Percentiles rank a stretch among this genome's conserved stretches.
Evolutionary conservation across 495 filamentous ascomycete genomes (phyloP).

Genomic region (Podospora tetraspora): DNA sequence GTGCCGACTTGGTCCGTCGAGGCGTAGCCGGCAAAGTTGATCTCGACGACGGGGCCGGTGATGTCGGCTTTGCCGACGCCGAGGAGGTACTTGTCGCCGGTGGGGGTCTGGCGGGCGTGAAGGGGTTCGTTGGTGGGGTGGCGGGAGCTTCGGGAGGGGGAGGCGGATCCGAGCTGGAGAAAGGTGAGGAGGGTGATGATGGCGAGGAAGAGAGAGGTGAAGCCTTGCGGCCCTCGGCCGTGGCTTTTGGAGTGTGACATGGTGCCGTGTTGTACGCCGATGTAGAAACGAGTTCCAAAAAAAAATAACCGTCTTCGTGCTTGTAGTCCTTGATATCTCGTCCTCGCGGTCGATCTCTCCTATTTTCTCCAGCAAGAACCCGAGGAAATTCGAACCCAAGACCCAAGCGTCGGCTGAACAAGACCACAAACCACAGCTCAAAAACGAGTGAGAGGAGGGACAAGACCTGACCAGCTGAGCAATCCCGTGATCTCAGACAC

Average conservation of each 20-base stretch:
- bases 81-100: slow-evolving; percentile 12
- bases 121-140: background rate
- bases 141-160: background rate
- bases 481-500: background rate
- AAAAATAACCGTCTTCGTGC: background rate
- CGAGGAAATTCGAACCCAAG: background rate
- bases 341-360: background rate
- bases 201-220: background rate
- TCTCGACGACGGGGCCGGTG: slow-evolving; percentile 90
- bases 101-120: background rate
- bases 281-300: too few species aligned
- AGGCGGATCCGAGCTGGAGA: background rate
- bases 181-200: background rate
- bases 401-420: background rate
- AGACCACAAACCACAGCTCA: background rate
- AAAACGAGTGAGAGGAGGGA: background rate
- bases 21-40: slow-evolving; percentile 92
- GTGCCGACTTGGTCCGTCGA: slow-evolving; percentile 78
- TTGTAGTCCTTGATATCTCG: background rate
- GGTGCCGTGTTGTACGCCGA: background rate
- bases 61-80: slow-evolving; percentile 94
- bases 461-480: background rate
- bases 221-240: background rate
- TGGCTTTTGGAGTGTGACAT: background rate
- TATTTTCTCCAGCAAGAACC: background rate